Conservation (phyloP, 345 rosid species). For the Adansonia digitata region DNA sequence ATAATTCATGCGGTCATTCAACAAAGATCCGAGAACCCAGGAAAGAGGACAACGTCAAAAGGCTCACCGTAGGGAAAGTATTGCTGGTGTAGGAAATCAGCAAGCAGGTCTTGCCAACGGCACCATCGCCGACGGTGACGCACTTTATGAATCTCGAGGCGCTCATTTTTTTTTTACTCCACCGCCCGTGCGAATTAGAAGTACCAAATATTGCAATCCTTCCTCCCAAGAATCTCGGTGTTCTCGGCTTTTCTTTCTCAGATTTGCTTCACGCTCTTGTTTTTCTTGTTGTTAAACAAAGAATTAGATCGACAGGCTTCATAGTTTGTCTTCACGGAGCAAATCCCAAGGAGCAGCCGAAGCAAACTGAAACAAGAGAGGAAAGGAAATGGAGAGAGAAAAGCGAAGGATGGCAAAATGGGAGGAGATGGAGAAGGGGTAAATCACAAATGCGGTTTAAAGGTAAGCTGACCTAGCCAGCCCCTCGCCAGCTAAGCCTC, state of each 20-base stretch:
- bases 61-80: slow-evolving; percentile 82
- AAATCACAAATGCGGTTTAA: slow-evolving; percentile 19
- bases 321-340: background rate
- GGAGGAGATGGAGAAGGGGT: background rate
- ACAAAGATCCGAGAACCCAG: background rate
- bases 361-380: background rate
- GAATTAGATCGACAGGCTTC: background rate
- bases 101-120: slow-evolving; percentile 93
- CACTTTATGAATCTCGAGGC: slow-evolving; percentile 97
- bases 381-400: background rate
- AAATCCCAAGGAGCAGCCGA: background rate
- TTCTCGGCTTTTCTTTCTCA: background rate
- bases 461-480: slow-evolving; percentile 27
- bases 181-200: slow-evolving; percentile 4
- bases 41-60: background rate
- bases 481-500: slow-evolving; percentile 33
- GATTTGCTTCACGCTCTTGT: slow-evolving; percentile 7
- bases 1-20: background rate
- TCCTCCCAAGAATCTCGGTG: background rate
- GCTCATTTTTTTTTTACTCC: slow-evolving; percentile 56
- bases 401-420: background rate
- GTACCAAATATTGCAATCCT: background rate
- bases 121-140: slow-evolving; percentile 95
- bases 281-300: background rate
- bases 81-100: slow-evolving; percentile 95